Conservation (phyloP, 768 basidiomycete genomes). For the Tylopilus rubrobrunneus region DNA sequence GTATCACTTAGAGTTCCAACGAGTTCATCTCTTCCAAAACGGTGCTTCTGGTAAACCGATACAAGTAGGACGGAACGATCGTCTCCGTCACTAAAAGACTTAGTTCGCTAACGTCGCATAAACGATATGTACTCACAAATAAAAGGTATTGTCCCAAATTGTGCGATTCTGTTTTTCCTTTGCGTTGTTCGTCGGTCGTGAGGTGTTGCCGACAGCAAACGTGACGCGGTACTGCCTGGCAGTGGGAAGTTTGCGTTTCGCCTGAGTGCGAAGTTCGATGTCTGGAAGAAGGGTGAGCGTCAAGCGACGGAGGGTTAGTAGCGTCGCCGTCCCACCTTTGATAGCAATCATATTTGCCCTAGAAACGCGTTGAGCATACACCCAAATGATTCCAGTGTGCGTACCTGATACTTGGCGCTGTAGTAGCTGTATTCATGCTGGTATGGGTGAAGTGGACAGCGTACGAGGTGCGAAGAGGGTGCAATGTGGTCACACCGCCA, state of each 20-base stretch:
- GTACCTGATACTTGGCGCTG: background rate
- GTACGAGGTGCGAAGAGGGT: too few relatives aligned
- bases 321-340: background rate
- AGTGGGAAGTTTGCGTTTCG: background rate
- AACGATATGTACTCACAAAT: background rate
- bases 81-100: background rate
- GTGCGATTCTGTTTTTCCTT: background rate
- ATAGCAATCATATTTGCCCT: background rate
- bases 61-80: background rate
- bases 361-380: background rate
- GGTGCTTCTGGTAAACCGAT: constrained; percentile 1
- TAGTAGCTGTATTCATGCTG: background rate
- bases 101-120: background rate
- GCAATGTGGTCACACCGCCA: too few relatives aligned
- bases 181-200: background rate
- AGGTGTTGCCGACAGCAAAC: background rate
- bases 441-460: too few relatives aligned
- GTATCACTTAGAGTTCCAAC: background rate
- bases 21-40: background rate
- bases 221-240: background rate
- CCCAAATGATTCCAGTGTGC: background rate
- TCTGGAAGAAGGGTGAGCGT: background rate
- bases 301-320: too few relatives aligned
- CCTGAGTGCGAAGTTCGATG: background rate
- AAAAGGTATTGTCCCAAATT: background rate